These are phyloP conservation scores for Aurinia saxatilis DNA, from an alignment of 345 rosid genomes.

Conservation along the genomic window DNA sequence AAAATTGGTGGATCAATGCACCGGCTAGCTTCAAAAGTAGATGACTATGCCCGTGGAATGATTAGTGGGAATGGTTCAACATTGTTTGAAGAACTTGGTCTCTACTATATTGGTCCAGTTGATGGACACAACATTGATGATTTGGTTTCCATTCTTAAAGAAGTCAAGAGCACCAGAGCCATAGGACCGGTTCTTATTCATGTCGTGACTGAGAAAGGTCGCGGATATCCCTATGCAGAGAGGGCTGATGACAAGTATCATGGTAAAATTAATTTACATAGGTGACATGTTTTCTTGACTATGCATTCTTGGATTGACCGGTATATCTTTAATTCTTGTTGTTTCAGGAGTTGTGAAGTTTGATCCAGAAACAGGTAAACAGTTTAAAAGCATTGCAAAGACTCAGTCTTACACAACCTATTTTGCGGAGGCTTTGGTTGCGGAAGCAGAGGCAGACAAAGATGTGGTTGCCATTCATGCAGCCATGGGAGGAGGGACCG, in stretches of 20 bases:
- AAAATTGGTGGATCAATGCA: slow-evolving; percentile 91
- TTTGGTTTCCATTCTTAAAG: slow-evolving; percentile 72
- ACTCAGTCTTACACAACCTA: slow-evolving; percentile 84
- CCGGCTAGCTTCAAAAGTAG: slow-evolving; percentile 88
- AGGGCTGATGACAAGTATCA: slow-evolving; percentile 95
- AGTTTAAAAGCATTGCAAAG: slow-evolving; percentile 55
- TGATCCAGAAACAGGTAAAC: slow-evolving; percentile 94
- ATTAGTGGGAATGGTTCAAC: slow-evolving; percentile 95
- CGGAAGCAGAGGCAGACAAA: slow-evolving; percentile 89
- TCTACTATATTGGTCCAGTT: slow-evolving; percentile 95
- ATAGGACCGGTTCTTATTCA: slow-evolving; percentile 92
- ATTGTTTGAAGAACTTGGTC: slow-evolving; percentile 91
- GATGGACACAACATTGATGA: slow-evolving; percentile 95
- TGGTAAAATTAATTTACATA: slow-evolving; percentile 20
- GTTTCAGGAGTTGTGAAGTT: slow-evolving; percentile 80
- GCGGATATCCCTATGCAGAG: slow-evolving; percentile 98
- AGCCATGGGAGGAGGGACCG: slow-evolving; percentile 99
- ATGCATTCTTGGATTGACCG: background rate
- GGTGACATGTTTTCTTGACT: background rate
- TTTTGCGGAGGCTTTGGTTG: slow-evolving; percentile 89
- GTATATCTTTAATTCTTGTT: background rate
- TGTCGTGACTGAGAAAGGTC: slow-evolving; percentile 97
- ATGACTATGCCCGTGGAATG: slow-evolving; percentile 98
- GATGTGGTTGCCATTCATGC: slow-evolving; percentile 95
- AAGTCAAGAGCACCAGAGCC: slow-evolving; percentile 87